Conservation (phyloP, 2,329 filamentous ascomycete genomes). For the Aspergillus melleus region DNA sequence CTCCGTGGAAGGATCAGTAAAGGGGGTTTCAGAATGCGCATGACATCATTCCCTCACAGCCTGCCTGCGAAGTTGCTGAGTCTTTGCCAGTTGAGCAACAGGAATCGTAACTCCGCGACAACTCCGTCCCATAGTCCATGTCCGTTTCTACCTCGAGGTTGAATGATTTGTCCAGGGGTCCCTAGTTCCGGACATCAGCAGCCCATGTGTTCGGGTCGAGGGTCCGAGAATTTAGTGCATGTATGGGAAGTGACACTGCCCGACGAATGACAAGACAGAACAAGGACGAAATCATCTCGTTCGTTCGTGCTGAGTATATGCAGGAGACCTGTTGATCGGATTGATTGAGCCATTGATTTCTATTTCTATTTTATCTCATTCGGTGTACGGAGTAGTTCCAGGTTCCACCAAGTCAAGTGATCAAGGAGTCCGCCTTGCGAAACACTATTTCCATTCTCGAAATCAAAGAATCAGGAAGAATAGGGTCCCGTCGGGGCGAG, state of each 20-base stretch:
- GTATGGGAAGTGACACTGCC: neutral
- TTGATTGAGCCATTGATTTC: too few relatives aligned
- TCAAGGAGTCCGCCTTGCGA: neutral
- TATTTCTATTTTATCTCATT: too few relatives aligned
- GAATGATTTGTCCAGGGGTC: neutral
- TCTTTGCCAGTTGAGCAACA: neutral
- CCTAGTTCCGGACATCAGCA: neutral
- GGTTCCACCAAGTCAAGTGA: neutral
- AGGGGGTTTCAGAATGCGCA: neutral
- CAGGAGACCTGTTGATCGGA: too few relatives aligned
- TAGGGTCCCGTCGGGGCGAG: neutral
- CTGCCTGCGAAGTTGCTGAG: neutral
- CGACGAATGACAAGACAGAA: neutral
- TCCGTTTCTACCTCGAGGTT: neutral
- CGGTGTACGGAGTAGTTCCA: too few relatives aligned
- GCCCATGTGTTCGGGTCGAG: neutral
- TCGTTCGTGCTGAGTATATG: too few relatives aligned
- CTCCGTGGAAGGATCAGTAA: neutral
- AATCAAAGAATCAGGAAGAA: neutral
- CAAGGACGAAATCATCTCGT: too few relatives aligned
- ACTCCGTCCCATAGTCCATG: neutral
- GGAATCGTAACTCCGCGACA: neutral
- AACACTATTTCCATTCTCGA: neutral
- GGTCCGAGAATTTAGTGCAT: neutral
- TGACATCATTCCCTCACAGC: neutral